Base-by-base conservation (phyloP, 305 asterid genomes). In the Fraxinus albicans region DNA sequence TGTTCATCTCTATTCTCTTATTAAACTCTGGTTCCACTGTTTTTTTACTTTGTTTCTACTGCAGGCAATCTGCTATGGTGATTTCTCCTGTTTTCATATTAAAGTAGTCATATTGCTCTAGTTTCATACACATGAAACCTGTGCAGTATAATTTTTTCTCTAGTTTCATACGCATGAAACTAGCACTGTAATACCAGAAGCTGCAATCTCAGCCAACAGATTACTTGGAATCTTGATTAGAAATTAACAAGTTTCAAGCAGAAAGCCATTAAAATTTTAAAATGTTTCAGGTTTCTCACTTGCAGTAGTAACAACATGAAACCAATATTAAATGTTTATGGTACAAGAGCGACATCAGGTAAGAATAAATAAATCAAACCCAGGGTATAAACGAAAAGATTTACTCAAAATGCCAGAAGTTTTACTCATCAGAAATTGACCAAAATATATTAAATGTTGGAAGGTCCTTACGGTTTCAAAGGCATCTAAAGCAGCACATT, bases 401-500 rank as follows among this genome's bases (percentile, higher is more conserved):
- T 23, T 31, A 42, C 29, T 60, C 9, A 77, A 67, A 53, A 79
- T 27, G 21, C 15, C 38, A 13, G 21, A 79, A 42, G 55, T 36
- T 69, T 79, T n/a, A 79, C 79, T 25, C 47, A 27, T 19, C 31
- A 77, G 82, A 80, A 82, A 63, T 80, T 77, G 85, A 63, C 83
- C 65, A 72, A 21, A 65, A 58, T 78, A 79, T 76, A 73, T 53
- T 0, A 19, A 42, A 34, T 5, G 80, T 55, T 77, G 83, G 81
- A 73, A 81, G 79, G 84, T 76, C 79, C 93, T 92, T 88, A 96
- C 99, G 15, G 98, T 96, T 91, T 92, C 94, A 78, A 91, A 93
- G 87, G 97, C 91, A 63, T 96, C 99, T 85, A 96, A 87, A 78
- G 99, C 97, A 86, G 95, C 97, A 89, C 84, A 85, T 55, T 90